A percentile compares a stretch with the other conserved stretches of the same genome.
Conservation (phyloP, 2,329 filamentous ascomycete species). For the Neophaeococcomyces aloes region DNA sequence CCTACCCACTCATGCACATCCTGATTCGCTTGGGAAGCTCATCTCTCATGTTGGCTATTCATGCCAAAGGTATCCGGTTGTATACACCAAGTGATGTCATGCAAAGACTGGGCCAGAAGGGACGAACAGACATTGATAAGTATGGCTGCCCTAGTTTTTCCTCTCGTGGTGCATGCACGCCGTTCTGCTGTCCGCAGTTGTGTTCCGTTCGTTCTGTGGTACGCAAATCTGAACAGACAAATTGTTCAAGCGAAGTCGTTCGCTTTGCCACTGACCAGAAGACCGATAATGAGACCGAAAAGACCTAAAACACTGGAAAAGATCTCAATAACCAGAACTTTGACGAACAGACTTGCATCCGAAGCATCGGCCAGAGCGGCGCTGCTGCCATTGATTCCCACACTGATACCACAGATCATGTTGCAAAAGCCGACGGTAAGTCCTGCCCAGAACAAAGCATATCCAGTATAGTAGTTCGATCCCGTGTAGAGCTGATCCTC, state of each 20-base stretch:
- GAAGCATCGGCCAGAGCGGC: conserved; percentile 93
- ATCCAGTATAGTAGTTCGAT: conserved; percentile 86
- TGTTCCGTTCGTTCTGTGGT: no score
- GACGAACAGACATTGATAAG: no score
- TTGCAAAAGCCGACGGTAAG: conserved; percentile 94
- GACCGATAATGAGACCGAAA: conserved; percentile 89
- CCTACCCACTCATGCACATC: no score
- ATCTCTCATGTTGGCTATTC: no score
- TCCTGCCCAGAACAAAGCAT: conserved; percentile 90
- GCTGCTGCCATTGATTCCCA: conserved; percentile 96
- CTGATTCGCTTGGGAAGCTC: no score
- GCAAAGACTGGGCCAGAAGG: no score
- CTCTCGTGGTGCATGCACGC: no score
- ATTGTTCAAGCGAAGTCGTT: conserved; percentile 47
- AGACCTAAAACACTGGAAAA: conserved; percentile 96
- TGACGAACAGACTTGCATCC: conserved; percentile 90
- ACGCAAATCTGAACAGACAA: no score
- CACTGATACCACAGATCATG: conserved; percentile 86
- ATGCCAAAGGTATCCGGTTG: no score
- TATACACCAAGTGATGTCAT: no score
- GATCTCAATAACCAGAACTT: conserved; percentile 97
- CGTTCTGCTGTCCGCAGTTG: no score
- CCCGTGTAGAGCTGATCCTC: conserved; percentile 58
- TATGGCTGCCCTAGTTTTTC: no score
- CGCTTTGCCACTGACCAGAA: conserved; percentile 78